Conservation (phyloP, 225 moss, liverwort and hornwort species). For the Thuidium tamariscinum region DNA sequence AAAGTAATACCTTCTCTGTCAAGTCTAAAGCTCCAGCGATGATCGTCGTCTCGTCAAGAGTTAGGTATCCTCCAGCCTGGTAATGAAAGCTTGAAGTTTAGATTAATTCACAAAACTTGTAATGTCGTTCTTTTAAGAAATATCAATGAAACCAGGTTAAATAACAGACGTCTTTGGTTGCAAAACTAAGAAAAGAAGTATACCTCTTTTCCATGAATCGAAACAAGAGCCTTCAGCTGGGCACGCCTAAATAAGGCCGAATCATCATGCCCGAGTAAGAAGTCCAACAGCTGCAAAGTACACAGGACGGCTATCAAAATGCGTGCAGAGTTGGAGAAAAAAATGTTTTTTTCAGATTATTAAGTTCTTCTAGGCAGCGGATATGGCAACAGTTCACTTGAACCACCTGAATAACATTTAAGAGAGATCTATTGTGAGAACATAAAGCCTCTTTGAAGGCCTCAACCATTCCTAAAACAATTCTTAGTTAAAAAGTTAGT, state of each 20-base stretch:
- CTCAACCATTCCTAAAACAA: background rate
- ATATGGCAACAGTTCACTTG: background rate
- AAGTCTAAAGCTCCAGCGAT: slow-evolving; percentile 57
- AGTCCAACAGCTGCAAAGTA: slow-evolving; percentile 64
- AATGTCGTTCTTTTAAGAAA: background rate
- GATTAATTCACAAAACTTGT: background rate
- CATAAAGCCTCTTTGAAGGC: background rate
- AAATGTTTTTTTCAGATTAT: background rate
- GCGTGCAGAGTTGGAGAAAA: background rate
- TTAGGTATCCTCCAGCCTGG: slow-evolving; percentile 54
- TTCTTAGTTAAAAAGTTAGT: background rate
- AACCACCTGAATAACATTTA: background rate
- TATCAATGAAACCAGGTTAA: background rate
- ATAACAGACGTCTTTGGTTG: background rate
- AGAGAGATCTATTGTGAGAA: background rate
- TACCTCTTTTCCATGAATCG: slow-evolving; percentile 91
- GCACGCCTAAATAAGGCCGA: slow-evolving; percentile 89
- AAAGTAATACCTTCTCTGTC: slow-evolving; percentile 33
- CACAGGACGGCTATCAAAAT: background rate
- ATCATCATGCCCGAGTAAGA: slow-evolving; percentile 78
- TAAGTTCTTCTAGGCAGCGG: background rate
- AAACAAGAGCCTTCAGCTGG: slow-evolving; percentile 97
- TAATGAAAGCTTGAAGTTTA: background rate
- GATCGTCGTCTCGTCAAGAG: slow-evolving; percentile 53
- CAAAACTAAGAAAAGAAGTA: background rate